Evolutionary conservation across 805 yeast species (phyloP).

Genomic region (Candida xyloterini): DNA sequence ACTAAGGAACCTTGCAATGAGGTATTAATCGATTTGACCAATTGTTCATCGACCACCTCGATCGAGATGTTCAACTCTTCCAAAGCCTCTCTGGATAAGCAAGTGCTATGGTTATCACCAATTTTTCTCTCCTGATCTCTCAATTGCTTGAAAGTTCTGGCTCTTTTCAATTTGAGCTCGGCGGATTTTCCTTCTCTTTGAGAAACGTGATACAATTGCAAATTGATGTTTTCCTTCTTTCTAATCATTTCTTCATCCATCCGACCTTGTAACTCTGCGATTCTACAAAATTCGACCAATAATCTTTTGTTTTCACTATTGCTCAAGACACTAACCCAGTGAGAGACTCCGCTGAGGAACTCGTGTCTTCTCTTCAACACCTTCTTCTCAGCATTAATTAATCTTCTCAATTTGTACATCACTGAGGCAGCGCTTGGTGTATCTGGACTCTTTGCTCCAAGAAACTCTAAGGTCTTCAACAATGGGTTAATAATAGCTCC

Average conservation of each 20-base stretch:
- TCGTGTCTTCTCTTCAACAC: slow-evolving; percentile 36
- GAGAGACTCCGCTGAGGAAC: slow-evolving; percentile 38
- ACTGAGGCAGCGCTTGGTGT: slow-evolving; percentile 30
- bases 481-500: slow-evolving; percentile 23
- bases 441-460: slow-evolving; percentile 28
- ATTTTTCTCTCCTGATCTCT: slow-evolving; percentile 43
- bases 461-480: slow-evolving; percentile 23
- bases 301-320: slow-evolving; percentile 38
- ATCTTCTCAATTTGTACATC: slow-evolving; percentile 34
- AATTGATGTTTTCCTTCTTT: slow-evolving; percentile 41
- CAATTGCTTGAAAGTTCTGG: slow-evolving; percentile 36
- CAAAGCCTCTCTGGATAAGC: slow-evolving; percentile 45
- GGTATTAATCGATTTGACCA: slow-evolving; percentile 43
- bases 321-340: slow-evolving; percentile 42
- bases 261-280: slow-evolving; percentile 38
- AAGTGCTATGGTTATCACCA: slow-evolving; percentile 45
- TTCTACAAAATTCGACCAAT: slow-evolving; percentile 39
- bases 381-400: slow-evolving; percentile 40
- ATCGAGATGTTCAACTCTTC: slow-evolving; percentile 50
- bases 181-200: slow-evolving; percentile 49
- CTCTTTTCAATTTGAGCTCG: slow-evolving; percentile 37
- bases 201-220: slow-evolving; percentile 43
- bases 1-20: slow-evolving; percentile 43
- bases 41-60: slow-evolving; percentile 53
- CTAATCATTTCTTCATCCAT: slow-evolving; percentile 36